Evolutionary conservation across 108 stramenopile genomes (phyloP).

Genomic region (Pseudonitzschia pungens): DNA sequence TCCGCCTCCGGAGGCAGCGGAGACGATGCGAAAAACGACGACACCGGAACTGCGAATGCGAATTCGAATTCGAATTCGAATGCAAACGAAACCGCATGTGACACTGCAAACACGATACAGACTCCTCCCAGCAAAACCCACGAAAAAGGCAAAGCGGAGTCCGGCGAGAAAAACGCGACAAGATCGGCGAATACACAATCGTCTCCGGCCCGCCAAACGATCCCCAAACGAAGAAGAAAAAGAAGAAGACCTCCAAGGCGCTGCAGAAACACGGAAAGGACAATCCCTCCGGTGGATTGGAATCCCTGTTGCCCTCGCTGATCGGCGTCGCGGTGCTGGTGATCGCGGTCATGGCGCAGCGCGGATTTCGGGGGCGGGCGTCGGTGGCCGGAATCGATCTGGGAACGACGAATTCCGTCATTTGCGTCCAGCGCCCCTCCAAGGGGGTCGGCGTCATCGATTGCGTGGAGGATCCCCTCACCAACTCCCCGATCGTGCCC

Average conservation of each 20-base stretch:
- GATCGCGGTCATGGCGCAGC: slow-evolving; percentile 73
- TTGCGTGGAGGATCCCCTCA: slow-evolving; percentile 75
- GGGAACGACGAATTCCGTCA: slow-evolving; percentile 85
- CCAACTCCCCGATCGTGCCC: slow-evolving; percentile 70
- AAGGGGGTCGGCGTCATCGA: slow-evolving; percentile 78
- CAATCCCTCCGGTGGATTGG: slow-evolving; percentile 60
- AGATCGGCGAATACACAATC: slow-evolving; percentile 12
- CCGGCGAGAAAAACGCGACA: slow-evolving; percentile 35
- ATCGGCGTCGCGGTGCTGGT: slow-evolving; percentile 65
- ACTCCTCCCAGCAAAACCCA: background rate
- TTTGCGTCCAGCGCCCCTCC: slow-evolving; percentile 78
- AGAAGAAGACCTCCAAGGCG: slow-evolving; percentile 23
- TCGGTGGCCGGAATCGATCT: slow-evolving; percentile 85
- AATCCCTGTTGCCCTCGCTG: slow-evolving; percentile 72
- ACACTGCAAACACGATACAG: no score
- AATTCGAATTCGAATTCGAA: no score
- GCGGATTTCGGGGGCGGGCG: slow-evolving; percentile 81
- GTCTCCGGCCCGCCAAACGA: background rate
- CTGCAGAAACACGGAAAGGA: slow-evolving; percentile 34
- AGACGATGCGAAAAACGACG: background rate
- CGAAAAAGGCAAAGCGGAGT: slow-evolving; percentile 4
- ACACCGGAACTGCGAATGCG: background rate
- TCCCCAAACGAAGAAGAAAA: slow-evolving; percentile 12
- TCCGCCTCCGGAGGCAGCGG: background rate
- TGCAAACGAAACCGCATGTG: no score